phyloP scores from a whole-genome alignment of 148 eudicot species.

The Vaccinium vitisidaea region DNA sequence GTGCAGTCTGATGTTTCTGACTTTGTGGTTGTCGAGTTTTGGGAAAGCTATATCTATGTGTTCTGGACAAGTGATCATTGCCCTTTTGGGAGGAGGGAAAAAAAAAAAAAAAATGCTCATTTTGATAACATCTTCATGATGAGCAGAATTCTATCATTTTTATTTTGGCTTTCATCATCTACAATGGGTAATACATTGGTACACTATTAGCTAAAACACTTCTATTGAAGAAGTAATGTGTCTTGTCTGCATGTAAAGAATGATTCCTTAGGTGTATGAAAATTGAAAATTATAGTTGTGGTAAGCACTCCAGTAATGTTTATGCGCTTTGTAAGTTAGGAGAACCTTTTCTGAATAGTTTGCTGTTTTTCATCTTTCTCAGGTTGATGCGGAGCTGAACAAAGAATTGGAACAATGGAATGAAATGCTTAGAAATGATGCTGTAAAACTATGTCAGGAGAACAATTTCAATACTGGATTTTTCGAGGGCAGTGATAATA shows the following conservation, averaged over 20 bases:
- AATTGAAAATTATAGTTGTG: background rate
- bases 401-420: slow-evolving; percentile 97
- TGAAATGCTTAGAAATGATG: slow-evolving; percentile 88
- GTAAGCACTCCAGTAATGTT: background rate
- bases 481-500: slow-evolving; percentile 85
- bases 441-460: slow-evolving; percentile 80
- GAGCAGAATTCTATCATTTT: background rate
- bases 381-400: slow-evolving; percentile 87
- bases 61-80: background rate
- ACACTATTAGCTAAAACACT: background rate
- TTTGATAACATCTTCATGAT: background rate
- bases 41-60: background rate
- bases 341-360: slow-evolving; percentile 11
- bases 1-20: slow-evolving; percentile 4
- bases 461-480: slow-evolving; percentile 91
- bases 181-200: background rate
- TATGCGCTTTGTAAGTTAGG: background rate
- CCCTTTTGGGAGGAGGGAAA: background rate
- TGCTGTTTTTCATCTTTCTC: slow-evolving; percentile 19
- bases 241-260: background rate
- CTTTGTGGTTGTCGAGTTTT: background rate
- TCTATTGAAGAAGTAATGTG: background rate
- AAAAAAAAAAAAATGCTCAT: background rate
- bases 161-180: background rate
- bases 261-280: background rate